Evolutionary conservation across 1,139 yeast genomes (phyloP).

Genomic region (Kodamaea fungicola): DNA sequence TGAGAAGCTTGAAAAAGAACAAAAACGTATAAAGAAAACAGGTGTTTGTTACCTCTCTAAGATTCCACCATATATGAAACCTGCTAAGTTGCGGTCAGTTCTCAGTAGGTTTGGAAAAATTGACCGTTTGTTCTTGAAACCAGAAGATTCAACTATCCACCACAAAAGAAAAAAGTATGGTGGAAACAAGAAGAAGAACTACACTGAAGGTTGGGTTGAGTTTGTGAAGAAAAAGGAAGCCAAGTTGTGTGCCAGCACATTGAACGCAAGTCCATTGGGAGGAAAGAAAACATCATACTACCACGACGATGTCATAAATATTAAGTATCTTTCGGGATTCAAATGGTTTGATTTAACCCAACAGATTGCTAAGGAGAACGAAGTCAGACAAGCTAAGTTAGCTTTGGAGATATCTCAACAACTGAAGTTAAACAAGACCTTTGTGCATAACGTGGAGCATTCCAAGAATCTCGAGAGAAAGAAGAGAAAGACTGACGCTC

Average conservation of each 20-base stretch:
- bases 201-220: slow-evolving; percentile 97
- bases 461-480: slow-evolving; percentile 70
- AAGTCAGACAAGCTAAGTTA: slow-evolving; percentile 80
- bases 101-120: slow-evolving; percentile 79
- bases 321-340: slow-evolving; percentile 85
- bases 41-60: slow-evolving; percentile 91
- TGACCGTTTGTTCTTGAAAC: slow-evolving; percentile 81
- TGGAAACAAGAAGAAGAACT: slow-evolving; percentile 89
- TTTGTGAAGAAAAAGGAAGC: slow-evolving; percentile 82
- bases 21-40: slow-evolving; percentile 60
- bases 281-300: slow-evolving; percentile 92
- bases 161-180: slow-evolving; percentile 76
- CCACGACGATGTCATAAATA: slow-evolving; percentile 89
- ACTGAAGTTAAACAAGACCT: slow-evolving; percentile 78
- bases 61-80: slow-evolving; percentile 97
- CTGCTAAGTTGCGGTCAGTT: slow-evolving; percentile 80
- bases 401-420: slow-evolving; percentile 89
- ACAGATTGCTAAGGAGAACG: slow-evolving; percentile 89
- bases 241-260: slow-evolving; percentile 77
- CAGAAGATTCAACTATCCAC: slow-evolving; percentile 70
- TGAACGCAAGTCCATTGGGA: slow-evolving; percentile 87
- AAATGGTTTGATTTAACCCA: slow-evolving; percentile 95
- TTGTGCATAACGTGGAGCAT: slow-evolving; percentile 78
- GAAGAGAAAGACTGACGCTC: slow-evolving; percentile 31
- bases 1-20: slow-evolving; percentile 53